Evolutionary conservation across 73 alveolate genomes (phyloP).

Genomic region (Tetrahymena elliotti): DNA sequence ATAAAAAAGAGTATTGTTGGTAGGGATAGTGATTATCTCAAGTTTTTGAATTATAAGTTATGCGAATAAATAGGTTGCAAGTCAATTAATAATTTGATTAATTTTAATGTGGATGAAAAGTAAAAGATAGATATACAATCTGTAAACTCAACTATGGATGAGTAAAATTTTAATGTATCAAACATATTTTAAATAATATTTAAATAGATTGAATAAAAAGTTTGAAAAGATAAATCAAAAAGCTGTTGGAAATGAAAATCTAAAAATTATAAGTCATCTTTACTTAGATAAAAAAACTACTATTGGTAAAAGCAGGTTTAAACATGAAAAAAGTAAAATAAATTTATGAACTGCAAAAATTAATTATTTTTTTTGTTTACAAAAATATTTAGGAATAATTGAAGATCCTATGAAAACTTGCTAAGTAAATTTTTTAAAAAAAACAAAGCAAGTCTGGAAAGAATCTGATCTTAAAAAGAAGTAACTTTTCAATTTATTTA

Average conservation of each 20-base stretch:
- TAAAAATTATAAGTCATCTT: background rate
- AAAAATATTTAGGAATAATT: background rate
- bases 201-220: background rate
- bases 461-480: background rate
- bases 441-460: background rate
- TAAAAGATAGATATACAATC: background rate
- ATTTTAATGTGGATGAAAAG: background rate
- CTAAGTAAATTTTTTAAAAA: background rate
- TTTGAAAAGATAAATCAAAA: background rate
- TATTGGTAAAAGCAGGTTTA: background rate
- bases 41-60: background rate
- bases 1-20: background rate
- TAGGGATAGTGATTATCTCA: background rate
- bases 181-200: background rate
- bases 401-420: background rate
- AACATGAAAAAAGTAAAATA: background rate
- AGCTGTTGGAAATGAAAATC: background rate
- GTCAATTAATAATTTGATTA: background rate
- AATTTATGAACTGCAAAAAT: too few species aligned
- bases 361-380: background rate
- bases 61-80: background rate
- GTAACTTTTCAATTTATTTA: background rate
- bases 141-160: background rate
- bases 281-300: background rate
- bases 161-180: background rate